Evolutionary conservation across 2,329 filamentous ascomycete genomes (phyloP).

Genomic region (Fusarium buxicola): DNA sequence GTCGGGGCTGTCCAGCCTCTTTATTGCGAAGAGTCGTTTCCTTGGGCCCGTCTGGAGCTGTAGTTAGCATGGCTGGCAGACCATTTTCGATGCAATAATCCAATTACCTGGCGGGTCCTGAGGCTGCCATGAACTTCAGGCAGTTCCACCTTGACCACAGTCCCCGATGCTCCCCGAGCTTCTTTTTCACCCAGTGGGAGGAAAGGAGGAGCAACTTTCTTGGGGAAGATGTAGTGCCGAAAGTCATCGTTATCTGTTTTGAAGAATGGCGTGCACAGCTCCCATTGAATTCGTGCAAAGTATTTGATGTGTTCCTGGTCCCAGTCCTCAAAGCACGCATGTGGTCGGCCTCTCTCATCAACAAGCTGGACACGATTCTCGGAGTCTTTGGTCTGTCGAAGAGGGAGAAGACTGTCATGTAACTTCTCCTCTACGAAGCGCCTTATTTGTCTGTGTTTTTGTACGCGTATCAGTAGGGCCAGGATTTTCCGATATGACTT

Average conservation of each 20-base stretch:
- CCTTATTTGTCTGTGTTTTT: not conserved
- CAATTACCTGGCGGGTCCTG: constrained; percentile 1
- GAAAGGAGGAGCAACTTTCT: not conserved
- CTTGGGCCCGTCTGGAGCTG: not conserved
- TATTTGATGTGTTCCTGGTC: not conserved
- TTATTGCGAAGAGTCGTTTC: not conserved
- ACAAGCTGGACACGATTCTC: not conserved
- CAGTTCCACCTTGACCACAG: not conserved
- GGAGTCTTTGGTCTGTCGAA: not conserved
- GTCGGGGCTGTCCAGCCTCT: not conserved
- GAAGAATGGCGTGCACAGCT: constrained; percentile 13
- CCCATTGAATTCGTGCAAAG: constrained; percentile 1
- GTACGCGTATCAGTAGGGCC: not conserved
- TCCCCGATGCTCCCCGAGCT: not conserved
- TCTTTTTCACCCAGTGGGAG: not conserved
- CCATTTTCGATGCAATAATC: not conserved
- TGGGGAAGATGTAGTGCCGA: constrained; percentile 10
- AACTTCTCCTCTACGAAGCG: not conserved
- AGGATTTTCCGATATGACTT: not conserved
- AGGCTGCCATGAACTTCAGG: not conserved
- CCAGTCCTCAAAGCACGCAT: constrained; percentile 13
- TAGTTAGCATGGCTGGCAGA: not conserved
- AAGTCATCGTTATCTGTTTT: constrained; percentile 1
- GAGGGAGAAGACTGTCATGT: not conserved
- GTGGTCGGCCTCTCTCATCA: not conserved